Percentiles rank a stretch among this genome's conserved stretches.
phyloP scores from a whole-genome alignment of 2,329 filamentous ascomycete genomes.

The Periglandula ipomoeae region DNA sequence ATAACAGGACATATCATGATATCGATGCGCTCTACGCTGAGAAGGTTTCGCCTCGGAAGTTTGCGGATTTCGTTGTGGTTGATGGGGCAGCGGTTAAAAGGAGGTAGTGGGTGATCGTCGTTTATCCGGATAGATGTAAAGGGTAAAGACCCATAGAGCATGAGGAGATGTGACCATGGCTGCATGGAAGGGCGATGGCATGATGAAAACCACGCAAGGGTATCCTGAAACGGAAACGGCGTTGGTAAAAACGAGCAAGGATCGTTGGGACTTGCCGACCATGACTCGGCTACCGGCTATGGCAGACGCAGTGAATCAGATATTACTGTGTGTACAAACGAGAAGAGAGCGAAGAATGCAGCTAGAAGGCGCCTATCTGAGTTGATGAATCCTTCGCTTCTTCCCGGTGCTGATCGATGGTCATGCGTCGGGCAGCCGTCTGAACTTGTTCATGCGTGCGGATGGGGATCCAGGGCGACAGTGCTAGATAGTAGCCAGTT shows the following conservation, averaged over 20 bases:
- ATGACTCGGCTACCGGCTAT: neutral
- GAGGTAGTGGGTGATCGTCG: neutral
- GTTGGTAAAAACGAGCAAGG: neutral
- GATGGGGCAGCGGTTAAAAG: neutral
- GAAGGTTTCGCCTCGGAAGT: neutral
- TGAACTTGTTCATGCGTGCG: no score
- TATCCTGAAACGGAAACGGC: neutral
- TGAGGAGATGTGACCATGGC: neutral
- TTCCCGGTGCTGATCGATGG: no score
- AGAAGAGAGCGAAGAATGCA: no score
- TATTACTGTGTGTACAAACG: no score
- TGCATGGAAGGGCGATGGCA: neutral
- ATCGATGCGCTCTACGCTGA: constrained; percentile 19
- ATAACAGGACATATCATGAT: constrained; percentile 26
- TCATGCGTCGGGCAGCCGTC: no score
- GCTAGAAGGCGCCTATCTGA: no score
- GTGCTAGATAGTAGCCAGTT: no score
- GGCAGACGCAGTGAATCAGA: no score
- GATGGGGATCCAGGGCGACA: no score
- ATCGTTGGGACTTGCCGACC: neutral
- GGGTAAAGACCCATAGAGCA: no score
- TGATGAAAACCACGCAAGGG: neutral
- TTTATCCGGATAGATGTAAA: no score
- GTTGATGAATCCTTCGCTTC: no score
- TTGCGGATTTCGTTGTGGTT: neutral